Percentiles rank a stretch among this genome's conserved stretches.
phyloP scores from a whole-genome alignment of 305 asterid genomes.

The Fraxinus baroniana region DNA sequence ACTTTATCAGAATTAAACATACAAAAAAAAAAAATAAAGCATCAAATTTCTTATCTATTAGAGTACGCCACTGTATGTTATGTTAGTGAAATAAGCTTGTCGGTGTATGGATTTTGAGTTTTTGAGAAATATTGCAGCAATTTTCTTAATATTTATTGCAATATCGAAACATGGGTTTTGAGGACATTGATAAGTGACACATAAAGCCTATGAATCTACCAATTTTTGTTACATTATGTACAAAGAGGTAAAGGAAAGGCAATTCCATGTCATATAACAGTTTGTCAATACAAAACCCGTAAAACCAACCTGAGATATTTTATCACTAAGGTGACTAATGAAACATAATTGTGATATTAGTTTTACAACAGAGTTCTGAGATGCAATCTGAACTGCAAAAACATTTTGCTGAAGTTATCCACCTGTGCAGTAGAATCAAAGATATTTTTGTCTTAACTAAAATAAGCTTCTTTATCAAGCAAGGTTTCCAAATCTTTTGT shows the following conservation, averaged over 20 bases:
- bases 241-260: neutral
- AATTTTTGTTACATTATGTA: neutral
- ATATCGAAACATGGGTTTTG: neutral
- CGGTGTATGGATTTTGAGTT: neutral
- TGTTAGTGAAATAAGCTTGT: neutral
- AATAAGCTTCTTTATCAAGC: neutral
- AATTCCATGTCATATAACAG: neutral
- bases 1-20: conserved; percentile 50
- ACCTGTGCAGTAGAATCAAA: neutral
- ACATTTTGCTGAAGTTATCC: neutral
- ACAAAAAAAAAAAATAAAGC: conserved; percentile 18
- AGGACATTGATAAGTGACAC: neutral
- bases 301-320: neutral
- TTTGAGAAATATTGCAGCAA: neutral
- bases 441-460: neutral
- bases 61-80: conserved; percentile 1
- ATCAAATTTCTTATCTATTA: neutral
- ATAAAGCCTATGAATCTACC: neutral
- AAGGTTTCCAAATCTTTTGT: neutral
- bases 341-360: neutral
- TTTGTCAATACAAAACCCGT: neutral
- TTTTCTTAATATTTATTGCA: neutral
- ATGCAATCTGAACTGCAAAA: neutral
- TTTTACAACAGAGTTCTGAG: neutral
- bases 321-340: neutral